These are phyloP conservation scores for Seminavis robusta DNA, from an alignment of 108 stramenopile species.

Conservation along the genomic window DNA sequence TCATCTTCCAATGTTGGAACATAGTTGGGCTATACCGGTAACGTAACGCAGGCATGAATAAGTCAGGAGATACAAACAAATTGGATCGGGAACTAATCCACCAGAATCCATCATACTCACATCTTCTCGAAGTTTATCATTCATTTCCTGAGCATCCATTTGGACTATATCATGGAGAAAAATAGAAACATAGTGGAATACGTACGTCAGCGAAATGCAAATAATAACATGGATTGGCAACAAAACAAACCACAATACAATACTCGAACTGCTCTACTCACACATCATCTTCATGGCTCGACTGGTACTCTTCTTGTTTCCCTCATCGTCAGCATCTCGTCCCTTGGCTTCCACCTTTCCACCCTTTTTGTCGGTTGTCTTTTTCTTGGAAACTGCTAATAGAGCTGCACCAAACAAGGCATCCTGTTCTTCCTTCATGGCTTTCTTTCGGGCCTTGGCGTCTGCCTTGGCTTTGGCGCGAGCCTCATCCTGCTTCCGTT, in stretches of 20 bases:
- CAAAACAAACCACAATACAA: no score
- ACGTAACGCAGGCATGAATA: no score
- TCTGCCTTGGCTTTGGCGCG: slow-evolving; percentile 59
- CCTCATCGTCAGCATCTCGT: slow-evolving; percentile 64
- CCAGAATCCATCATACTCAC: slow-evolving; percentile 20
- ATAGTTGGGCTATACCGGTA: slow-evolving; percentile 75
- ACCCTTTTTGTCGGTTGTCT: slow-evolving; percentile 43
- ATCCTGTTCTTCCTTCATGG: slow-evolving; percentile 77
- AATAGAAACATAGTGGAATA: background rate
- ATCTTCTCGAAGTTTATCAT: slow-evolving; percentile 76
- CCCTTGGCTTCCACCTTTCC: slow-evolving; percentile 77
- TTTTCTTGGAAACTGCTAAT: slow-evolving; percentile 71
- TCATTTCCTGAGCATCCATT: slow-evolving; percentile 88
- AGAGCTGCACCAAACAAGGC: slow-evolving; percentile 84
- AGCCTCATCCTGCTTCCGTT: slow-evolving; percentile 55
- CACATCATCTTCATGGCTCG: slow-evolving; percentile 88
- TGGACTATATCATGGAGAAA: slow-evolving; percentile 16
- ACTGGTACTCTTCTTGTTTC: slow-evolving; percentile 57
- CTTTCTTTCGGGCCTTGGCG: slow-evolving; percentile 67
- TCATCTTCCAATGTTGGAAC: slow-evolving; percentile 87
- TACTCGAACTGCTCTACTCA: no score
- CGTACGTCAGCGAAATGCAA: no score
- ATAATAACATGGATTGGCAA: no score
- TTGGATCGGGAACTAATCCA: background rate
- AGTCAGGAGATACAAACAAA: background rate